These are phyloP conservation scores for Sphagnum tenellum DNA, from an alignment of 225 moss, liverwort and hornwort species.

Conservation along the genomic window DNA sequence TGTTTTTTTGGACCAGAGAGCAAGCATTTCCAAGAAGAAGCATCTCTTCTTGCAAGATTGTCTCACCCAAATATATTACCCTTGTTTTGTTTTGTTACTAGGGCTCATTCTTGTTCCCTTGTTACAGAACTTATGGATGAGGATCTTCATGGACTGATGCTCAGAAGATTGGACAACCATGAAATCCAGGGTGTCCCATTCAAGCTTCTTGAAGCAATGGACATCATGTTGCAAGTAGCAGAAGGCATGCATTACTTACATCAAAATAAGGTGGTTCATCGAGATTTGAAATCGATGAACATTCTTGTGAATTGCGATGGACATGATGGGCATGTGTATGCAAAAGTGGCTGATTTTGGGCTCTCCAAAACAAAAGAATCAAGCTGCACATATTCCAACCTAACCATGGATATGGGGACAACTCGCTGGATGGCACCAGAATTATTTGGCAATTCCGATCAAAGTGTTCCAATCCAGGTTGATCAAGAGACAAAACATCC, in stretches of 20 bases:
- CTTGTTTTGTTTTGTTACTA: not conserved
- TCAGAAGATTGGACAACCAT: not conserved
- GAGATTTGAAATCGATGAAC: slow-evolving; percentile 1
- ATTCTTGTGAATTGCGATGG: not conserved
- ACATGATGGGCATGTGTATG: not conserved
- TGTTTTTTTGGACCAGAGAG: not conserved
- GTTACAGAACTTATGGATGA: not conserved
- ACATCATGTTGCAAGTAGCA: not conserved
- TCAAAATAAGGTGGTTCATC: not conserved
- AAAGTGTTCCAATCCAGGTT: not conserved
- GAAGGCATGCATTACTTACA: not conserved
- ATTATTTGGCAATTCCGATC: not conserved
- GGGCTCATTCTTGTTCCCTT: not conserved
- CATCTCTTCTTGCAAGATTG: not conserved
- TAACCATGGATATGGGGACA: not conserved
- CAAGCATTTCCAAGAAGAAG: not conserved
- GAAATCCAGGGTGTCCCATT: not conserved
- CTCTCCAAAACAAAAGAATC: not conserved
- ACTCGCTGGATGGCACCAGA: not conserved
- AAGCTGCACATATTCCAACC: not conserved
- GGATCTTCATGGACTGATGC: not conserved
- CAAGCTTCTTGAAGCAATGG: not conserved
- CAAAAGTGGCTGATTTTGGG: not conserved
- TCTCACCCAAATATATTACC: not conserved
- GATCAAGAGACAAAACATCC: not conserved